A percentile compares a stretch with the other conserved stretches of the same genome.
Conservation (phyloP, 257 asterid species). For the Primulina tabacum region DNA sequence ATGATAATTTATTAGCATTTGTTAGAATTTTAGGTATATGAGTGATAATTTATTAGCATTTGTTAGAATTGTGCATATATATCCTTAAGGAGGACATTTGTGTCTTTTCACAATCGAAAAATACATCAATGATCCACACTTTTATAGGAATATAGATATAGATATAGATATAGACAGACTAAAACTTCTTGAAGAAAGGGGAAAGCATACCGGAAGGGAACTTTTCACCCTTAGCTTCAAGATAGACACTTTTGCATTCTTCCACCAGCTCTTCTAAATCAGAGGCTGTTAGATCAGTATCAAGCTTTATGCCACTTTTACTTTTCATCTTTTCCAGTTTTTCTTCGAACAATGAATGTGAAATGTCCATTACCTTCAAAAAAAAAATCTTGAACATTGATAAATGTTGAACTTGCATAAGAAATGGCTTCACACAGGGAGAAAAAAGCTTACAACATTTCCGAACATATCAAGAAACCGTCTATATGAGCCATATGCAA, state of each 20-base stretch:
- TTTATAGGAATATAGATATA: too few relatives aligned
- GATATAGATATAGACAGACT: too few relatives aligned
- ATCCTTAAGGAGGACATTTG: too few relatives aligned
- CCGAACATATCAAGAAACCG: slow-evolving; percentile 98
- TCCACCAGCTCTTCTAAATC: slow-evolving; percentile 83
- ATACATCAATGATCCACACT: too few relatives aligned
- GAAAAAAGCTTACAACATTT: slow-evolving; percentile 58
- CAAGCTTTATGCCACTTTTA: slow-evolving; percentile 54
- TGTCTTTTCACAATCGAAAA: too few relatives aligned
- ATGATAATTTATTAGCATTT: too few relatives aligned
- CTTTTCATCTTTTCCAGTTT: slow-evolving; percentile 65
- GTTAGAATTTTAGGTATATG: too few relatives aligned
- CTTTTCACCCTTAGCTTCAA: slow-evolving; percentile 70
- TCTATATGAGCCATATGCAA: slow-evolving; percentile 87
- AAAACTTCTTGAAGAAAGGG: not conserved
- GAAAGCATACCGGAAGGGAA: slow-evolving; percentile 73
- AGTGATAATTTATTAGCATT: too few relatives aligned
- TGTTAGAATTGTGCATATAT: too few relatives aligned
- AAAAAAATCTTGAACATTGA: slow-evolving; percentile 10
- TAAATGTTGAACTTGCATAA: not conserved
- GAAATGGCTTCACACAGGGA: not conserved
- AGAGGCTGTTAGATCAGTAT: slow-evolving; percentile 77
- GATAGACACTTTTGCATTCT: slow-evolving; percentile 73
- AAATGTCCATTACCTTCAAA: slow-evolving; percentile 80
- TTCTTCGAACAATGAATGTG: slow-evolving; percentile 80